Evolutionary conservation across 805 yeast species (phyloP).

Genomic region (Kurtzmaniella cleridarum): DNA sequence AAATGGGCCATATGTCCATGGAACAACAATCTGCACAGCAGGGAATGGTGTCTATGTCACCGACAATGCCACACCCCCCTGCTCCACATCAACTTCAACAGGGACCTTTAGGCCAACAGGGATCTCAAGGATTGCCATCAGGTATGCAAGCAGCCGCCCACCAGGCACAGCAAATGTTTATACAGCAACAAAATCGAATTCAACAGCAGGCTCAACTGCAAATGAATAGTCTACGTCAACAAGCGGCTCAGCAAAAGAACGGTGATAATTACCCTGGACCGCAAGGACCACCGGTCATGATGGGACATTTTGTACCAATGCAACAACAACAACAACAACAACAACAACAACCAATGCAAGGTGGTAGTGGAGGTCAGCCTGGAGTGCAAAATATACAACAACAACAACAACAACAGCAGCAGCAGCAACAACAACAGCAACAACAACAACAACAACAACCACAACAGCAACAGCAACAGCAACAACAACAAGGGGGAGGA

Average conservation of each 20-base stretch:
- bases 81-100: constrained; percentile 11
- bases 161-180: constrained; percentile 26
- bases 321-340: constrained; percentile 16
- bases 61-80: neutral
- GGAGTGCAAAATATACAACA: constrained; percentile 6
- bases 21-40: constrained; percentile 1
- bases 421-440: constrained; percentile 7
- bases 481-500: constrained; percentile 5
- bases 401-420: constrained; percentile 8
- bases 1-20: neutral
- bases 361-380: neutral
- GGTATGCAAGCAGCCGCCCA: constrained; percentile 12
- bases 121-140: constrained; percentile 8
- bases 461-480: constrained; percentile 2
- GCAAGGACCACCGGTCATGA: constrained; percentile 4
- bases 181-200: constrained; percentile 19
- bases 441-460: constrained; percentile 6
- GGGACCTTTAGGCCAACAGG: constrained; percentile 1
- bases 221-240: constrained; percentile 47
- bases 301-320: constrained; percentile 4
- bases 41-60: neutral
- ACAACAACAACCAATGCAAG: constrained; percentile 13
- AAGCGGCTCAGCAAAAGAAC: constrained; percentile 22
- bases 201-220: constrained; percentile 47
- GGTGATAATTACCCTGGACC: constrained; percentile 7